These are phyloP conservation scores for Umbellularia californica DNA, from an alignment of 164 flowering plant species.

Conservation along the genomic window DNA sequence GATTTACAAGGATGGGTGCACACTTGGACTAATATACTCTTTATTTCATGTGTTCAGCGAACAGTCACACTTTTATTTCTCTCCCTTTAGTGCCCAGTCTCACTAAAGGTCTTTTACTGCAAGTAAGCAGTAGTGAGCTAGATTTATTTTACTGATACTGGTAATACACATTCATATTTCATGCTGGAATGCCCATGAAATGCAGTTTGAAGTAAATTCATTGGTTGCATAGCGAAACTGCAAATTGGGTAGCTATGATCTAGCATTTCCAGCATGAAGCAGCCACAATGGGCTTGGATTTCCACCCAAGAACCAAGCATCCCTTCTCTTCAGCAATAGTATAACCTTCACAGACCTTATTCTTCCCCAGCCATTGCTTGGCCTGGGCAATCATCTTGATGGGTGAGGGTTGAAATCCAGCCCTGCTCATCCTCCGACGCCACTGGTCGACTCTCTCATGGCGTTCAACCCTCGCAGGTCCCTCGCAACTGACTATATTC, in stretches of 20 bases:
- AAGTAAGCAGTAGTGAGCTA: not conserved
- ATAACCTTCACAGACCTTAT: conserved; percentile 43
- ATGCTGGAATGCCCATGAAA: not conserved
- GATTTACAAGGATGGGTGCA: conserved; percentile 2
- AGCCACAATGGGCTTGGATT: conserved; percentile 54
- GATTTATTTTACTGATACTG: not conserved
- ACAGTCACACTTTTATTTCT: conserved; percentile 2
- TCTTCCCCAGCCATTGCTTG: conserved; percentile 43
- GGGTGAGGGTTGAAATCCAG: conserved; percentile 60
- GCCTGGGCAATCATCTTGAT: conserved; percentile 44
- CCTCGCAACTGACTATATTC: conserved; percentile 66
- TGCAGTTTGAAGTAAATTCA: not conserved
- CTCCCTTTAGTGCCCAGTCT: not conserved
- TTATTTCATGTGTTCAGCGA: conserved; percentile 10
- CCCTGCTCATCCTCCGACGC: conserved; percentile 62
- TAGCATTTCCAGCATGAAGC: conserved; percentile 67
- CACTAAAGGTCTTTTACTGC: conserved; percentile 4
- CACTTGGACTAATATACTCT: not conserved
- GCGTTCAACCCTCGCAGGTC: conserved; percentile 53
- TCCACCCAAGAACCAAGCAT: conserved; percentile 63
- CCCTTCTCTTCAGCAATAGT: conserved; percentile 64
- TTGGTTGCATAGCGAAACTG: not conserved
- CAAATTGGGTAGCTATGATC: conserved; percentile 2
- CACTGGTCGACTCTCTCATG: conserved; percentile 63
- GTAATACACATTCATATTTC: not conserved